These are phyloP conservation scores for Zygoascus bituminiphila DNA, from an alignment of 805 yeast genomes.

Conservation along the genomic window DNA sequence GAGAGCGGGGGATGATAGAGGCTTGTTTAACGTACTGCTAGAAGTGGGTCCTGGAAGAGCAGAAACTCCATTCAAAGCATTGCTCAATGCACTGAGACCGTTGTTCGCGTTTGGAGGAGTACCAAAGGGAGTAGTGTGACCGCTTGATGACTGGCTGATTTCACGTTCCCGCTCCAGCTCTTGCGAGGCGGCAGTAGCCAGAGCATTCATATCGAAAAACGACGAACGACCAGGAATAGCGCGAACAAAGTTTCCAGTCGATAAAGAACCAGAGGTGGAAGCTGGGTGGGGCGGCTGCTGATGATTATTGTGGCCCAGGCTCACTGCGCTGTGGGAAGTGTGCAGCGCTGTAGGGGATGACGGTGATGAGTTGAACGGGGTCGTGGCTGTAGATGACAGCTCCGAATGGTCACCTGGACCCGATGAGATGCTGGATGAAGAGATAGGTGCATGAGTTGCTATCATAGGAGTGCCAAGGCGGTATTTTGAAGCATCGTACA, in stretches of 20 bases:
- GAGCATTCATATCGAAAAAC: constrained; percentile 32
- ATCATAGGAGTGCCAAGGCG: not conserved
- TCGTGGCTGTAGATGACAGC: constrained; percentile 1
- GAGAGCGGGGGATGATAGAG: constrained; percentile 20
- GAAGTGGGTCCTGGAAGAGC: not conserved
- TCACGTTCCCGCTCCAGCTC: constrained; percentile 33
- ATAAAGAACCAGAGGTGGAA: not conserved
- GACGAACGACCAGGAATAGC: constrained; percentile 18
- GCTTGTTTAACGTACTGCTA: constrained; percentile 1
- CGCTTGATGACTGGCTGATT: not conserved
- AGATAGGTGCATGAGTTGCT: not conserved
- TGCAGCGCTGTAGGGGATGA: constrained; percentile 5
- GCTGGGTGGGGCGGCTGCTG: not conserved
- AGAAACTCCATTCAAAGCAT: constrained; percentile 4
- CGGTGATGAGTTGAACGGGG: constrained; percentile 4
- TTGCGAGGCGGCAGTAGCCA: constrained; percentile 39
- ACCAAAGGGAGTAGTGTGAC: not conserved
- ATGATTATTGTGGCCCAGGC: not conserved
- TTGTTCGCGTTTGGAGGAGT: constrained; percentile 4
- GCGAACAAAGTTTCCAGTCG: constrained; percentile 16
- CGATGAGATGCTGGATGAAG: not conserved
- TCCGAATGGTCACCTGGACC: not conserved
- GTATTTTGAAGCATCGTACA: constrained; percentile 5
- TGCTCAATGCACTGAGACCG: not conserved
- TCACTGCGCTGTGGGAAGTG: constrained; percentile 3